Evolutionary conservation across 495 filamentous ascomycete genomes (phyloP), one percentile per base, ranked within the genome.

Genomic region (Penicillium pancosmium): DNA sequence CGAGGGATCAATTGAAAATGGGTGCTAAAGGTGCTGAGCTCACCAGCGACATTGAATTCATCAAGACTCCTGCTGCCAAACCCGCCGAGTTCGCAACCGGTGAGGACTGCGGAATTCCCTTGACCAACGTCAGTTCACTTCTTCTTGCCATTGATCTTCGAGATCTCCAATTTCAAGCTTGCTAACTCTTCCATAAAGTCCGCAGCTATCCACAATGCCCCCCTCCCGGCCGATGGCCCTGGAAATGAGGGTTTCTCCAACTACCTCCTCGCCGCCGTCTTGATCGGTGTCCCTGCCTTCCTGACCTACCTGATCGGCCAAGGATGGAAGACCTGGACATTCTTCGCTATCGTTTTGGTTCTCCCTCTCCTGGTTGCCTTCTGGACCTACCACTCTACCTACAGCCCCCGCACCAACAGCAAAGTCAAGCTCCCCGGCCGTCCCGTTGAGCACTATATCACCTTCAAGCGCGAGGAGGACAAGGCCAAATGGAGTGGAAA

Each of bases 171-270:
- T 54, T 16, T 62, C 1, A 21, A 21, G 40, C 54, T 52, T 60
- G 52, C 70, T 80, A 53, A 71, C 62, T 41, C 52, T 64, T 57
- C 1, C 11, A 15, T 16, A 10, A 67, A 94, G 91, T 91, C 81
- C 63, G 84, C 88, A 5, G 74, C 88, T 34, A 93, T 94, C 68
- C 83, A 89, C 63, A 94, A 94, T 82, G 88, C 81, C 27, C 88
- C 91, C 43, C 78, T 93, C 31, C 90, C 91, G 41, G 91, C 91
- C 11, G 91, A 95, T 66, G 87, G 79, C 16, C 69, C 87, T 15
- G 87, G 89, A 56, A 79, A 74, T 59, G 88, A 92, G 33, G 78
- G 61, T 70, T 95, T 92, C 81, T 86, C 82, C 66, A 92, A 91
- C 68, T 34, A 66, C 54, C 62, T 85, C 51, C 83, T 93, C 52